Evolutionary conservation across 768 basidiomycete species (phyloP).

Genomic region (Russula virescens): DNA sequence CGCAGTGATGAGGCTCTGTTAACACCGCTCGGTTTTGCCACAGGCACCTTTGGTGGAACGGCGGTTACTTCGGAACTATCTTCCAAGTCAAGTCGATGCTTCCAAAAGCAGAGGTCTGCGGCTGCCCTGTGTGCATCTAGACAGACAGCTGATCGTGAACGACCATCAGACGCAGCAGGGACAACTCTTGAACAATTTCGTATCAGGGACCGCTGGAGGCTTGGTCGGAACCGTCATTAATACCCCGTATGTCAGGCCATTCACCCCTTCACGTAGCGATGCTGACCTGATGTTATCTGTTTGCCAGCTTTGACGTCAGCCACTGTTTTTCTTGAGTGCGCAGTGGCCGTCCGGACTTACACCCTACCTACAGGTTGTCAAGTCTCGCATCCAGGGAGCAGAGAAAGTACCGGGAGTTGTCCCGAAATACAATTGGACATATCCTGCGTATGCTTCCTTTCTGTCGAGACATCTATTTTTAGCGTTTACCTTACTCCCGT

Average conservation of each 20-base stretch:
- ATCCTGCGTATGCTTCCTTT: slow-evolving; percentile 53
- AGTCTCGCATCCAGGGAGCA: slow-evolving; percentile 88
- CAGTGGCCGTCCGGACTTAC: neutral
- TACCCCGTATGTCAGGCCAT: slow-evolving; percentile 61
- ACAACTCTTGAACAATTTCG: slow-evolving; percentile 78
- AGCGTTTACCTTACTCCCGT: neutral
- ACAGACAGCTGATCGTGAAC: neutral
- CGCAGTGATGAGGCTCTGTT: neutral
- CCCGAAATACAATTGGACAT: slow-evolving; percentile 93
- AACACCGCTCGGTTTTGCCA: neutral
- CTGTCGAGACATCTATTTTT: neutral
- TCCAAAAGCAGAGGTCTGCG: slow-evolving; percentile 76
- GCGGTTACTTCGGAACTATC: slow-evolving; percentile 93
- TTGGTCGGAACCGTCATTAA: slow-evolving; percentile 86
- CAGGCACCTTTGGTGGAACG: slow-evolving; percentile 88
- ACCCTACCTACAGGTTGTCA: slow-evolving; percentile 63
- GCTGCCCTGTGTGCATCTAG: neutral
- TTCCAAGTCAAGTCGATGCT: slow-evolving; percentile 75
- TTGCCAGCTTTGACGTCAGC: slow-evolving; percentile 42
- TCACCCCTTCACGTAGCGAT: neutral
- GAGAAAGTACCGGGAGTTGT: slow-evolving; percentile 45
- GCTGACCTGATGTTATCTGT: neutral
- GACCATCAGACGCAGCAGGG: slow-evolving; percentile 11
- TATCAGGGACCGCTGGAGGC: slow-evolving; percentile 87
- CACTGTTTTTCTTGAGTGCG: neutral